Conservation (phyloP, 805 yeast species). For the Helenozyma rhizophorensis region DNA sequence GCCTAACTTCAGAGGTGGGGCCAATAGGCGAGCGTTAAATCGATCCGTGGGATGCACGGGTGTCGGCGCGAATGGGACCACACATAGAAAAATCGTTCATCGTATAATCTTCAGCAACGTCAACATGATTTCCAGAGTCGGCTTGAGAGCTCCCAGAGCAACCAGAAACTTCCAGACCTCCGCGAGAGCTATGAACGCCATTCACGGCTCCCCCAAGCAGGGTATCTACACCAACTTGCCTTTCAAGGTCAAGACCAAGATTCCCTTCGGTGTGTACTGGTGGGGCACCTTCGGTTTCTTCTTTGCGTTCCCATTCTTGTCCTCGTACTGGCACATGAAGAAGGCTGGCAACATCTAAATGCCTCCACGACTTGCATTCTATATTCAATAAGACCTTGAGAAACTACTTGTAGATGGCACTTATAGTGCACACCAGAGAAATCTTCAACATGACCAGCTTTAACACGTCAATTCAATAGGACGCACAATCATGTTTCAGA, state of each 20-base stretch:
- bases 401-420: too few species aligned
- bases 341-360: slow-evolving; percentile 61
- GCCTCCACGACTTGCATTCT: too few species aligned
- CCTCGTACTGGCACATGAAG: slow-evolving; percentile 77
- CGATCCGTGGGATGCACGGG: background rate
- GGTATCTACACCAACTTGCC: slow-evolving; percentile 93
- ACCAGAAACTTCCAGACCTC: slow-evolving; percentile 45
- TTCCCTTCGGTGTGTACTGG: slow-evolving; percentile 81
- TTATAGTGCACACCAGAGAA: too few species aligned
- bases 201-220: slow-evolving; percentile 36
- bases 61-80: slow-evolving; percentile 1
- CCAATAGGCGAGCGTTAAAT: slow-evolving; percentile 12
- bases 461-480: too few species aligned
- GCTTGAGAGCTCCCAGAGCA: slow-evolving; percentile 15
- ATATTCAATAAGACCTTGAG: too few species aligned
- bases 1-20: slow-evolving; percentile 2
- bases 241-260: slow-evolving; percentile 89
- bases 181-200: slow-evolving; percentile 30
- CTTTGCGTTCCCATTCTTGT: slow-evolving; percentile 63
- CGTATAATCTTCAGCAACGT: background rate
- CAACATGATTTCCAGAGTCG: slow-evolving; percentile 24
- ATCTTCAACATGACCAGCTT: background rate
- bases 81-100: slow-evolving; percentile 1
- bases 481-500: too few species aligned
- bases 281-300: slow-evolving; percentile 57